phyloP scores from a whole-genome alignment of 805 yeast species.

The Kodamaea jinghongensis region DNA sequence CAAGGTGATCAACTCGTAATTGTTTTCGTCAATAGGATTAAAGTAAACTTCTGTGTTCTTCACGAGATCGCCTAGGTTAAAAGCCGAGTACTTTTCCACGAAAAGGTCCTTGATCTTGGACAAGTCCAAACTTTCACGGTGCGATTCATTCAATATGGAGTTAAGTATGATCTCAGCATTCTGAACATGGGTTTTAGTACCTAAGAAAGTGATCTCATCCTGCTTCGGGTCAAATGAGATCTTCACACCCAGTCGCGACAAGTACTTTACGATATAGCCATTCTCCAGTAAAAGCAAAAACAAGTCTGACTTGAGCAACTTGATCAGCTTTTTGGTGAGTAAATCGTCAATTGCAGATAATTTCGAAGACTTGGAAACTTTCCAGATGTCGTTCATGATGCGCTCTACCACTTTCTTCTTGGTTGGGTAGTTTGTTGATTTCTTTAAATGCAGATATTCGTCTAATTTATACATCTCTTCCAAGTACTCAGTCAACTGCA shows the following conservation, averaged over 20 bases:
- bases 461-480: conserved; percentile 8
- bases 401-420: conserved; percentile 20
- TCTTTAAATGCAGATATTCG: conserved; percentile 6
- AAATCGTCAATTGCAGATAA: conserved; percentile 29
- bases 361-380: conserved; percentile 17
- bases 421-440: conserved; percentile 5
- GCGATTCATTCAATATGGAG: conserved; percentile 25
- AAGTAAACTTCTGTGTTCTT: conserved; percentile 35
- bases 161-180: conserved; percentile 44
- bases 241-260: conserved; percentile 41
- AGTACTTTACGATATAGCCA: conserved; percentile 37
- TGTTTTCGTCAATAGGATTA: conserved; percentile 22
- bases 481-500: conserved; percentile 13
- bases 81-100: conserved; percentile 25
- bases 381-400: conserved; percentile 38
- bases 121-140: conserved; percentile 32
- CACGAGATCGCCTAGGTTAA: conserved; percentile 26
- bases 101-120: conserved; percentile 24
- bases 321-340: conserved; percentile 28
- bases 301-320: conserved; percentile 36
- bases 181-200: conserved; percentile 39
- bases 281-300: conserved; percentile 39
- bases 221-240: conserved; percentile 31
- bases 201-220: conserved; percentile 34
- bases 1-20: conserved; percentile 31